phyloP scores from a whole-genome alignment of 257 asterid species.

The Nicotiana attenuata region DNA sequence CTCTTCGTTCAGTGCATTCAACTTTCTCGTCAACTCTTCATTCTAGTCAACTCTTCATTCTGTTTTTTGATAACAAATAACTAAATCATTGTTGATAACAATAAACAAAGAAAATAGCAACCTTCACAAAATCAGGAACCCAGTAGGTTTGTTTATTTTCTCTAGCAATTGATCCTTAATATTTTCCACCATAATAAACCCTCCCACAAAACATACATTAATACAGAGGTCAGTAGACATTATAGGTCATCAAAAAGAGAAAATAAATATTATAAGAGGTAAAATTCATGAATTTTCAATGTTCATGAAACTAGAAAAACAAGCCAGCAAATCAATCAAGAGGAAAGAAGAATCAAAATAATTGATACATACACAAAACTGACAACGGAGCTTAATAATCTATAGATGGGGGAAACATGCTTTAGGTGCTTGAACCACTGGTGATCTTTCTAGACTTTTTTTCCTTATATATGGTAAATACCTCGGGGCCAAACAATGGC shows the following conservation, averaged over 20 bases:
- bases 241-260: background rate
- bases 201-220: background rate
- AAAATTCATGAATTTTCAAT: background rate
- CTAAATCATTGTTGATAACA: too few species aligned
- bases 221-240: background rate
- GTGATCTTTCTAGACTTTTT: background rate
- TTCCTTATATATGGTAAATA: background rate
- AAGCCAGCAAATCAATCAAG: background rate
- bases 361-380: background rate
- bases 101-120: conserved; percentile 4
- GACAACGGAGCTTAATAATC: background rate
- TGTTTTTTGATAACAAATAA: too few species aligned
- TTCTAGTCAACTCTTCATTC: too few species aligned
- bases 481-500: too few species aligned
- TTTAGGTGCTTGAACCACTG: background rate
- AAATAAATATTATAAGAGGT: background rate
- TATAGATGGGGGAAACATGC: background rate
- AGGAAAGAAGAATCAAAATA: background rate
- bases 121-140: conserved; percentile 97
- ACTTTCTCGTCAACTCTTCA: too few species aligned
- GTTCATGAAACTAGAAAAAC: background rate
- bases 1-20: too few species aligned
- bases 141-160: conserved; percentile 81
- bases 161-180: conserved; percentile 83
- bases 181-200: conserved; percentile 89